Evolutionary conservation across 352 stramenopile species (phyloP).

Genomic region (Plasmopara muralis): DNA sequence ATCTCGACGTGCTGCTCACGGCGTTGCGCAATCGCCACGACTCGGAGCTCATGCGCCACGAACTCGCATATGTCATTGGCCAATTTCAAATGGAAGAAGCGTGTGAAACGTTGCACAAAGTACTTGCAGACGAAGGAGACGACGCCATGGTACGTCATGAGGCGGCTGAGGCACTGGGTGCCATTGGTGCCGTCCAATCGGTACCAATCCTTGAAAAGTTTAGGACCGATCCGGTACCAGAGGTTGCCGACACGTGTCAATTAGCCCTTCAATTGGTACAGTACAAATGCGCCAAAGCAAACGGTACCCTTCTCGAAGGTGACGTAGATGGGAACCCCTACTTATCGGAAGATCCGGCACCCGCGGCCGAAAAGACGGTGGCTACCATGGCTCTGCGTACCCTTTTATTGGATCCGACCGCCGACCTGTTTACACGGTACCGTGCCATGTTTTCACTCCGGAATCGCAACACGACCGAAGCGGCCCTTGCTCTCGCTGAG

Average conservation of each 20-base stretch:
- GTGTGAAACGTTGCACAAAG: constrained; percentile 61
- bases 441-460: constrained; percentile 98
- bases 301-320: constrained; percentile 40
- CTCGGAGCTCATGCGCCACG: constrained; percentile 95
- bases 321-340: constrained; percentile 88
- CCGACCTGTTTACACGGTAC: constrained; percentile 91
- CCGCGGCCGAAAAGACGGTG: constrained; percentile 69
- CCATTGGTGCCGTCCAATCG: constrained; percentile 86
- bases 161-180: constrained; percentile 94
- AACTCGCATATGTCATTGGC: constrained; percentile 97
- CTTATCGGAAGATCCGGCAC: constrained; percentile 93
- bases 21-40: constrained; percentile 82
- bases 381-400: constrained; percentile 72
- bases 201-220: constrained; percentile 86
- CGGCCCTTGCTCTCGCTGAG: constrained; percentile 65
- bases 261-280: constrained; percentile 90
- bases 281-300: constrained; percentile 79
- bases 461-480: constrained; percentile 91
- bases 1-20: constrained; percentile 67
- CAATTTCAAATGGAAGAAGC: constrained; percentile 92
- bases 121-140: constrained; percentile 84
- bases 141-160: constrained; percentile 91
- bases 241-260: constrained; percentile 94
- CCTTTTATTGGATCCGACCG: constrained; percentile 79
- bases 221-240: constrained; percentile 57